Base-by-base conservation (phyloP, 371 early-diverging fungal genomes). In the Mucor plumbeus region DNA sequence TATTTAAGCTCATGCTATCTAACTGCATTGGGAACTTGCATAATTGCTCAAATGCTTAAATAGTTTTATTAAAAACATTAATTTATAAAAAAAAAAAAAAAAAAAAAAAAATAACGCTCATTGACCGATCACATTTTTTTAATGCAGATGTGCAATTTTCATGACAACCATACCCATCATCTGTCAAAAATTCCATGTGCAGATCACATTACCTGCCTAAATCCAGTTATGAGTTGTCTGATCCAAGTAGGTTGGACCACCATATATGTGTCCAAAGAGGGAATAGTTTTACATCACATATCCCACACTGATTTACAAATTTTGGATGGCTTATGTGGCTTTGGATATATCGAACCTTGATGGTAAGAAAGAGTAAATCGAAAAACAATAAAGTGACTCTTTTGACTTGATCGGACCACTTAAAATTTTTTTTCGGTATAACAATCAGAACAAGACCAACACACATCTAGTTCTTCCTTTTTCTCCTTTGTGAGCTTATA, bases 381-480 rank as follows among this genome's bases (percentile, higher is more conserved):
- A 26, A 26, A 26, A 26, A 26, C 26, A 38, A 11, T 38, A 5
- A 9, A 38, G 61, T 61, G 61, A 61, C 61, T 61, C 34, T 35
- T 55, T 55, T 31, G 35, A 55, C 55, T 55, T 55, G 55, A 35
- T 55, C 55, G 55, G 55, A 55, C 55, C 33, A 35, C 17, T 55
- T 55, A 63, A 63, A 63, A 53, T 63, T 65, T 66, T 66, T 66
- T 66, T 66, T 58, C 40, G 66, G 66, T 66, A 60, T 66, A 60
- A 66, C 59, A 60, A 48, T 63, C 38, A 15, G 54, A 26, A 38
- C 35, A n/a, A 14, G 63, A 39, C 63, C 31, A 5, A 36, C 4
- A 5, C 19, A 54, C 0, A 8, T 4, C 38, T 40, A 33, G 48
- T 35, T 66, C 60, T 61, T 68, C 63, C 63, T 19, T 72, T 75